Base-by-base conservation (phyloP, 2,329 filamentous ascomycete species). In the Pseudopithomyces maydicus region DNA sequence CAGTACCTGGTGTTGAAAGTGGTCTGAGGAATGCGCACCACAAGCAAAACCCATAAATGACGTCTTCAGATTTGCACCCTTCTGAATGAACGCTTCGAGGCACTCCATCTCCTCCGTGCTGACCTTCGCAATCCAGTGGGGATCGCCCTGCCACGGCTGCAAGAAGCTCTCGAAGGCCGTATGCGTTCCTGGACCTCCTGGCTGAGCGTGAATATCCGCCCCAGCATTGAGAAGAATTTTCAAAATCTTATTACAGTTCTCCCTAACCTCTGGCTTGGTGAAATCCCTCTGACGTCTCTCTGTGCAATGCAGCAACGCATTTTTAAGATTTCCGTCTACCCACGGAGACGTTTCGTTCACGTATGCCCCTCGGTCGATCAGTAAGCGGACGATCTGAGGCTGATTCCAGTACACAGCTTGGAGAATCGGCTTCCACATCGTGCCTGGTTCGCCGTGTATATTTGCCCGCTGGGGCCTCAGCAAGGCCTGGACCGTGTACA, bases 371-470 rank as follows among this genome's bases (percentile, higher is more conserved):
- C 61, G 59, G 29, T 65, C 66, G 5, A 75, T 55, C 6, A 75
- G 59, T 1, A 73, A 55, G 8, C 66, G 63, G 10, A 75, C 71
- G 20, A 73, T 51, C 2, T 72, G 63, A 1, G 72, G 68, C 0
- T 64, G 59, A 32, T 69, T 68, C 70, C 71, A 74, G 48, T 69
- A 71, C 0, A 67, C 67, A 4, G 71, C 71, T 53, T 75, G 71
- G 3, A 67, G 54, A 14, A 75, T 52, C 5, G 72, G 73, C 20
- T 58, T 70, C 69, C 70, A 75, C 2, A 59, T 52, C 0, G 57
- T 64, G 2, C 58, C 69, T 0, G 67, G 58, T 12, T 68, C 32
- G 1, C 71, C 72, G 35, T 74, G 67, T 3, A 70, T 59, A n/a
- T 66, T 59, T 11, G 67, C 69, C 15, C 65, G 62, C 15, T 58